Conservation (phyloP, 2,329 filamentous ascomycete species). For the Corynespora cassiicola region DNA sequence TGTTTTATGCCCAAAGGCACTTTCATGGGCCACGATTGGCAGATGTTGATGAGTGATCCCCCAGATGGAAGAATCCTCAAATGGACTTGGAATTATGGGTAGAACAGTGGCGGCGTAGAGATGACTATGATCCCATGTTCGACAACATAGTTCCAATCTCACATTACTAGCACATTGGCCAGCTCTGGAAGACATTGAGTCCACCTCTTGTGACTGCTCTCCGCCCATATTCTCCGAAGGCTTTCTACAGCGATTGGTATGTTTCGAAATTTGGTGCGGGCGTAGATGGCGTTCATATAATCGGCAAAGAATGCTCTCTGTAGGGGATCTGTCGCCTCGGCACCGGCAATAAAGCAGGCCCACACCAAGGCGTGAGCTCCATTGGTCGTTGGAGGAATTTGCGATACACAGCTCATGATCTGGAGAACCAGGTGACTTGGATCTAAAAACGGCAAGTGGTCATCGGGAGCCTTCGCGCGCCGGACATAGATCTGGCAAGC, state of each 20-base stretch:
- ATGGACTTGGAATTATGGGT: too few species aligned
- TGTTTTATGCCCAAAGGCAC: slow-evolving; percentile 17
- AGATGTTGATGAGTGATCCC: too few species aligned
- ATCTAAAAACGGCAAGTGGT: too few species aligned
- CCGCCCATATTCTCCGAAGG: slow-evolving; percentile 18
- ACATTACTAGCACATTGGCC: slow-evolving; percentile 24
- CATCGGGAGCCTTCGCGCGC: slow-evolving; percentile 12
- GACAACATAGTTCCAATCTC: neutral
- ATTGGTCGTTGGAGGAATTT: slow-evolving; percentile 12
- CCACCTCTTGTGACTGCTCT: slow-evolving; percentile 12
- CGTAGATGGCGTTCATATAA: slow-evolving; percentile 21
- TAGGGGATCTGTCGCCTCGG: slow-evolving; percentile 14
- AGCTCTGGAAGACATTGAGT: slow-evolving; percentile 15
- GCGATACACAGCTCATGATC: slow-evolving; percentile 13
- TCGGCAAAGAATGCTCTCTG: slow-evolving; percentile 21
- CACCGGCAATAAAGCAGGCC: slow-evolving; percentile 27
- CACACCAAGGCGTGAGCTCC: slow-evolving; percentile 26
- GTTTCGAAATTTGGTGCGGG: slow-evolving; percentile 21
- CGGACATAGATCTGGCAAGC: slow-evolving; percentile 21
- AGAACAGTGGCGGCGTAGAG: too few species aligned
- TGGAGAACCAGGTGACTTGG: slow-evolving; percentile 10
- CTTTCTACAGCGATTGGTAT: slow-evolving; percentile 21
- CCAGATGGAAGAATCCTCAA: too few species aligned
- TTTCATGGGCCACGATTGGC: slow-evolving; percentile 19
- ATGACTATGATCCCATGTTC: neutral